phyloP scores from a whole-genome alignment of 305 asterid species.

The Fraxinus platypoda region DNA sequence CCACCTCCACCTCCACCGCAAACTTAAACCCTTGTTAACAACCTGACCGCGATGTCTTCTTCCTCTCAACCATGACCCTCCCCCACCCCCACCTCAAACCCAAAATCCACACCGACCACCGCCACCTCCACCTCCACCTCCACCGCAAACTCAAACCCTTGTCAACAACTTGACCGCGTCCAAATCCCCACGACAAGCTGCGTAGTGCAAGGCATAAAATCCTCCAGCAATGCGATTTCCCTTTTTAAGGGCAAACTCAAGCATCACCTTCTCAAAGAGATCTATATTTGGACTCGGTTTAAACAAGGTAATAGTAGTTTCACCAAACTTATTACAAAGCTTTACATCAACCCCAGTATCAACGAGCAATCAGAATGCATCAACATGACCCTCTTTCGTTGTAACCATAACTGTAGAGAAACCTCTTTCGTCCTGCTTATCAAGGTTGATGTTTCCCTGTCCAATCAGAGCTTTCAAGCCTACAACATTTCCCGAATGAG shows the following conservation, averaged over 20 bases:
- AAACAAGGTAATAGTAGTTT: slow-evolving; percentile 56
- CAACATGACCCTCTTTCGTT: slow-evolving; percentile 72
- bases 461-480: slow-evolving; percentile 50
- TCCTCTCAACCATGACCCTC: too few species aligned
- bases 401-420: slow-evolving; percentile 79
- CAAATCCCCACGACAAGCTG: slow-evolving; percentile 64
- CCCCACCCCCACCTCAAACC: too few species aligned
- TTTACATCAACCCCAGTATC: slow-evolving; percentile 74
- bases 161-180: slow-evolving; percentile 56
- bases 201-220: slow-evolving; percentile 73
- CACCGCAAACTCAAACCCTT: not conserved
- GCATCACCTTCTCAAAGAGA: slow-evolving; percentile 69
- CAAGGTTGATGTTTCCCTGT: slow-evolving; percentile 37
- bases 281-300: slow-evolving; percentile 44
- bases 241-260: slow-evolving; percentile 74
- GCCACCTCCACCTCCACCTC: too few species aligned
- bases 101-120: too few species aligned
- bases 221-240: slow-evolving; percentile 59
- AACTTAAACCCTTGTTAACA: too few species aligned
- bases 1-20: too few species aligned
- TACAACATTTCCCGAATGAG: slow-evolving; percentile 58
- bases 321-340: slow-evolving; percentile 55
- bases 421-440: slow-evolving; percentile 64
- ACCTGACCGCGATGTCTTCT: too few species aligned
- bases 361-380: slow-evolving; percentile 67